Conservation (phyloP, 495 filamentous ascomycete genomes). For the Hypoxylon fragiforme region DNA sequence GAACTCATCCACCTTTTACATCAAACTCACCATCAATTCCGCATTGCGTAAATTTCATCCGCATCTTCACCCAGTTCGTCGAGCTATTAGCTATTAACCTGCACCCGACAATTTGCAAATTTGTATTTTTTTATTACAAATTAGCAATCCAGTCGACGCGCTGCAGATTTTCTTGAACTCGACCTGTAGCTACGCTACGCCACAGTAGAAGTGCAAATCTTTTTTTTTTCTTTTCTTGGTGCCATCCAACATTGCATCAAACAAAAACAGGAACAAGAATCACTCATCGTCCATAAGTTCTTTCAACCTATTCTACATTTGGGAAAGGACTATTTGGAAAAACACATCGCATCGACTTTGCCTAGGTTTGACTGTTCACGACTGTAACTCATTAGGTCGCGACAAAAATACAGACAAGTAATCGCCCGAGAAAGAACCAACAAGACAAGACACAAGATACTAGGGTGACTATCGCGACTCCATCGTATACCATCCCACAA, state of each 20-base stretch:
- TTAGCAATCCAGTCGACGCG: conserved; percentile 1
- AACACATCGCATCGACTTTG: conserved; percentile 1
- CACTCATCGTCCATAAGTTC: conserved; percentile 10
- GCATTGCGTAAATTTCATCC: conserved; percentile 10
- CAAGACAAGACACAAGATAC: conserved; percentile 4
- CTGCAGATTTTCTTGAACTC: conserved; percentile 7
- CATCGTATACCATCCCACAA: conserved; percentile 28
- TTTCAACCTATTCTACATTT: conserved; percentile 13
- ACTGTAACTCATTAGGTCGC: conserved; percentile 34
- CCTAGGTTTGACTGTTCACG: conserved; percentile 31
- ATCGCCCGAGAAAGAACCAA: conserved; percentile 19
- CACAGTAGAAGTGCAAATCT: conserved; percentile 26
- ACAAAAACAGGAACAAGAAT: neutral
- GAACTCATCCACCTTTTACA: conserved; percentile 4
- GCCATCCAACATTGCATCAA: conserved; percentile 20
- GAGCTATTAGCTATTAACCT: conserved; percentile 6
- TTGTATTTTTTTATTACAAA: too few species aligned
- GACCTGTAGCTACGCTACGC: conserved; percentile 4
- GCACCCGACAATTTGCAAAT: conserved; percentile 2
- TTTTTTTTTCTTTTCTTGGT: conserved; percentile 4
- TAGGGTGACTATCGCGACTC: conserved; percentile 33
- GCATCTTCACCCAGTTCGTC: conserved; percentile 13
- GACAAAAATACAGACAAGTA: conserved; percentile 30
- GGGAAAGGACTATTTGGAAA: conserved; percentile 12
- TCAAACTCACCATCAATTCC: conserved; percentile 16